Evolutionary conservation across 108 stramenopile species (phyloP).

Genomic region (Pseudonitzschia pungens): DNA sequence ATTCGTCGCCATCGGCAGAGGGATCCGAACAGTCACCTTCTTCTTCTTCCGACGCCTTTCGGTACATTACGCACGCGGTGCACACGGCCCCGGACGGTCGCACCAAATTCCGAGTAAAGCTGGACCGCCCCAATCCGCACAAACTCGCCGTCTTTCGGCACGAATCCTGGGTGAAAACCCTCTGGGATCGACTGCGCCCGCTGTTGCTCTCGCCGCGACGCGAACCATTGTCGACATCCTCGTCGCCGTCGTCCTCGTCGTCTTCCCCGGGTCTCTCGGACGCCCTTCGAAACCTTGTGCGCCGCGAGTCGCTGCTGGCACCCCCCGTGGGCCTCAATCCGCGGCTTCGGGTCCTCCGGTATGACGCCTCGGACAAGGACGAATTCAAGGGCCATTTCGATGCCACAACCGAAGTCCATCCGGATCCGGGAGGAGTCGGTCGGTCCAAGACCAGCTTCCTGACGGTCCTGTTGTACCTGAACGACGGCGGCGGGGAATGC

Average conservation of each 20-base stretch:
- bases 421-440: too few relatives aligned
- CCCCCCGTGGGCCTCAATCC: slow-evolving; percentile 66
- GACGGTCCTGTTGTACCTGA: slow-evolving; percentile 75
- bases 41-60: slow-evolving; percentile 21
- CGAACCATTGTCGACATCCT: background rate
- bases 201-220: background rate
- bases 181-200: slow-evolving; percentile 44
- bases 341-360: slow-evolving; percentile 62
- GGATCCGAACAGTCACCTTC: too few relatives aligned
- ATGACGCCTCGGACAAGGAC: slow-evolving; percentile 70
- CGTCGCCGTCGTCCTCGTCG: slow-evolving; percentile 2
- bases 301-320: slow-evolving; percentile 33
- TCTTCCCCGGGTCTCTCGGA: slow-evolving; percentile 17
- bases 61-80: slow-evolving; percentile 58
- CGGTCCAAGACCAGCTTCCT: slow-evolving; percentile 38
- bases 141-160: slow-evolving; percentile 71
- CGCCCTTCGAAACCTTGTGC: slow-evolving; percentile 32
- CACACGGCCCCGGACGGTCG: slow-evolving; percentile 54
- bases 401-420: slow-evolving; percentile 56
- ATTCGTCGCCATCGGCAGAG: background rate
- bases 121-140: slow-evolving; percentile 67
- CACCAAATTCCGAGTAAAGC: slow-evolving; percentile 38
- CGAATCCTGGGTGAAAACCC: slow-evolving; percentile 23
- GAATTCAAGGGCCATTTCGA: slow-evolving; percentile 73
- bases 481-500: slow-evolving; percentile 53